Evolutionary conservation across 192 early-diverging fungal species (phyloP), one percentile per base, ranked within the genome.

Genomic region (Gigaspora rosea): DNA sequence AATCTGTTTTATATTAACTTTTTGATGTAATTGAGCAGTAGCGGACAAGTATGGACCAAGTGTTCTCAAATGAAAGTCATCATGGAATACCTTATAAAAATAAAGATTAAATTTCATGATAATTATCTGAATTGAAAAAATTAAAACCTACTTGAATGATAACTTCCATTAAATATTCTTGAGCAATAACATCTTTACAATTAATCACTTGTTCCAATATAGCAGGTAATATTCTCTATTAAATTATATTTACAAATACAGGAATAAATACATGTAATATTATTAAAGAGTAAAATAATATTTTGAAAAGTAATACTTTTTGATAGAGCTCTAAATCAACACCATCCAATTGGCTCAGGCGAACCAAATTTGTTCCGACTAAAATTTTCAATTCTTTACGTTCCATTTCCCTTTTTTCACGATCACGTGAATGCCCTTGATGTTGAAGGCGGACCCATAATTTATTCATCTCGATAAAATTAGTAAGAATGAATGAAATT

Each of bases 381-480:
- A 99, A 87, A 75, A 96, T 94, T 75, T 93, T 89, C 65, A 99
- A 85, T 62, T 99, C 98, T 76, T 93, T 92, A 33, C 98, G 91
- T 91, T 99, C 98, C 70, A 91, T 88, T 81, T 99, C 98, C 41
- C 98, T 86, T 82, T 94, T 94, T 81, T 97, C 96, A 22, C 95
- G 90, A 81, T 99, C 98, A 10, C 94, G 85, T 54, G 91, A 94
- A 80, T 94, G 91, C 20, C 98, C 98, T 81, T 97, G 95, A 83
- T 96, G 94, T 83, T 99, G 98, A 78, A 99, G 82, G 1, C 98
- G 94, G 12, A 99, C 98, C 98, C 98, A 99, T 18, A 99, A 88
- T 86, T 99, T 99, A 86, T 99, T 99, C 96, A 97, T 99, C 86
- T 99, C 98, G 49, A 96, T 94, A 86, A 98, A 98, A 79, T 99